Conservation (phyloP, 345 rosid genomes). For the Hirschfeldia incana region DNA sequence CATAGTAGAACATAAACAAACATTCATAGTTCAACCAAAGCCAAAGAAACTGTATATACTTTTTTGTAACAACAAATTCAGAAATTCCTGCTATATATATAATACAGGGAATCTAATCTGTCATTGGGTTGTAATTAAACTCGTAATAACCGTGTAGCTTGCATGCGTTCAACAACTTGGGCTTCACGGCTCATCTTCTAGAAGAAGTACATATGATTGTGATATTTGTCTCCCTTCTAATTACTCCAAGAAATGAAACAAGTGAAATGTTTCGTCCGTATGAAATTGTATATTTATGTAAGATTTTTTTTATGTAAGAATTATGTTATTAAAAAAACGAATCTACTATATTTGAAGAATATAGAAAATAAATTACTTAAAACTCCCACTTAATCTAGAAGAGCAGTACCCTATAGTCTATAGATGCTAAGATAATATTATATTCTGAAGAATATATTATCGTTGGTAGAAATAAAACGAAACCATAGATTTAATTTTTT, state of each 20-base stretch:
- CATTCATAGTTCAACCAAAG: conserved; percentile 2
- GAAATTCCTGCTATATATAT: background rate
- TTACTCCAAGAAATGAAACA: background rate
- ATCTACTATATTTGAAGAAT: background rate
- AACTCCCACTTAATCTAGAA: conserved; percentile 24
- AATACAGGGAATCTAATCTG: background rate
- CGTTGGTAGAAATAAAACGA: conserved; percentile 34
- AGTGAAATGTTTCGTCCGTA: background rate
- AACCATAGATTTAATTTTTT: conserved; percentile 13
- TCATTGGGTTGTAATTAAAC: background rate
- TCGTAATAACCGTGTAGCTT: background rate
- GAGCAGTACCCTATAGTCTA: conserved; percentile 18
- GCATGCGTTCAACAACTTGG: background rate
- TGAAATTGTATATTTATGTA: background rate
- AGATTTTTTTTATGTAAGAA: background rate
- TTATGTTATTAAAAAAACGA: background rate
- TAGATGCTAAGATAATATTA: conserved; percentile 29
- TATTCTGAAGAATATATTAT: conserved; percentile 30
- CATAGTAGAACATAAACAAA: conserved; percentile 11
- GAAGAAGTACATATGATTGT: background rate
- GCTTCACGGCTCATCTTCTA: background rate
- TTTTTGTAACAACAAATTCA: background rate
- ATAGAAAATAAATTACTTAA: background rate
- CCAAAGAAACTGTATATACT: background rate
- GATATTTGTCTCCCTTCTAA: background rate